phyloP scores from a whole-genome alignment of 2,329 filamentous ascomycete genomes.

The Chrysoporthe austroafricana region DNA sequence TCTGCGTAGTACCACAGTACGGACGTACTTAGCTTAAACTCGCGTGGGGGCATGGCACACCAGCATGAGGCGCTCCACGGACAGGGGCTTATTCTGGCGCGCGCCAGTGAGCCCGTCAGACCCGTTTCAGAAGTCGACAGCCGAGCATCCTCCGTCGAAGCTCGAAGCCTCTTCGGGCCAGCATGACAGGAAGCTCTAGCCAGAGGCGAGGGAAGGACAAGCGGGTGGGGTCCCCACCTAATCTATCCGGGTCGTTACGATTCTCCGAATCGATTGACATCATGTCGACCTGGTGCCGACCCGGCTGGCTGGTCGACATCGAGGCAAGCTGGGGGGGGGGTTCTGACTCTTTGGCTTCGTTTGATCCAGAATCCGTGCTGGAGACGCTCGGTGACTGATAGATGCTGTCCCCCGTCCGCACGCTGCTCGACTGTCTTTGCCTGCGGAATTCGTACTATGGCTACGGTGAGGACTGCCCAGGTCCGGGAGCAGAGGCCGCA shows the following conservation, averaged over 20 bases:
- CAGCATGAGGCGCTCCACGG: not conserved
- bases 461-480: not conserved
- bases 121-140: constrained; percentile 20
- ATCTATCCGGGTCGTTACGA: not conserved
- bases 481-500: too few species aligned
- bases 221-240: not conserved
- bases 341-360: not conserved
- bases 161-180: not conserved
- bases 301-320: not conserved
- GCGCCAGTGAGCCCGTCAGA: not conserved
- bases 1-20: not conserved
- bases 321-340: not conserved
- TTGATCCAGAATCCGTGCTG: not conserved
- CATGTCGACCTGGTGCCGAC: not conserved
- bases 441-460: not conserved
- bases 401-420: not conserved
- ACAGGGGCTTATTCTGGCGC: not conserved
- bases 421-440: not conserved
- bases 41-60: not conserved
- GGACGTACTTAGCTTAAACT: not conserved
- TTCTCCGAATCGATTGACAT: too few species aligned
- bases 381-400: not conserved
- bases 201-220: not conserved
- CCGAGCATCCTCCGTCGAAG: constrained; percentile 8
- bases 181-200: not conserved